phyloP scores from a whole-genome alignment of 805 yeast species.

The Brettanomyces nanus region DNA sequence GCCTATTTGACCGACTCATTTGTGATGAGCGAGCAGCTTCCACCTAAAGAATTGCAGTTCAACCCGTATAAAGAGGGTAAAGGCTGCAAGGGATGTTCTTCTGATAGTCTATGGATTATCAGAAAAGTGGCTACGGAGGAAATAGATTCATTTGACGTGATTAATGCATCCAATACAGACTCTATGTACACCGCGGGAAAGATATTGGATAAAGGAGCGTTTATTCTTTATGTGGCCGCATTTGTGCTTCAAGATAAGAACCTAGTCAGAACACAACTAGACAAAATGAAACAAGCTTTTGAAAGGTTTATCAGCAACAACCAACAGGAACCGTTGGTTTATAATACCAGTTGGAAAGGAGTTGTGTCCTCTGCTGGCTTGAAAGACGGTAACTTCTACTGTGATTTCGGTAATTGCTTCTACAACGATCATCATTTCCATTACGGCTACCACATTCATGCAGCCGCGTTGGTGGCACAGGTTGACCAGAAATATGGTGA shows the following conservation, averaged over 20 bases:
- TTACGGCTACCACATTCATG: conserved; percentile 75
- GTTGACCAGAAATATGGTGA: conserved; percentile 44
- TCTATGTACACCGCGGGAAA: conserved; percentile 93
- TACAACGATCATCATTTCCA: conserved; percentile 88
- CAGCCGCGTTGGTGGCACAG: conserved; percentile 72
- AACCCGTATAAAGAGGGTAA: conserved; percentile 53
- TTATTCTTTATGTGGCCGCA: conserved; percentile 66
- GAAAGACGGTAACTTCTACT: conserved; percentile 26
- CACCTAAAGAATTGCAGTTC: conserved; percentile 28
- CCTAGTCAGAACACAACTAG: conserved; percentile 44
- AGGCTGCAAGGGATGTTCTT: conserved; percentile 27
- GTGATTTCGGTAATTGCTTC: conserved; percentile 63
- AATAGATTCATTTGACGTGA: conserved; percentile 42
- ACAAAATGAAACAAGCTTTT: conserved; percentile 58
- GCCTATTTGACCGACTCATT: conserved; percentile 32
- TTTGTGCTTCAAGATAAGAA: conserved; percentile 50
- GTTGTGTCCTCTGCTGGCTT: conserved; percentile 58
- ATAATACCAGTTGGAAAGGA: conserved; percentile 77
- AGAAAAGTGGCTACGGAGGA: conserved; percentile 44
- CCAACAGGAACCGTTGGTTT: conserved; percentile 66
- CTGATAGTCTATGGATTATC: conserved; percentile 31
- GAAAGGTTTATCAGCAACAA: conserved; percentile 58
- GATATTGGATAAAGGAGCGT: conserved; percentile 81
- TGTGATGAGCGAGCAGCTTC: conserved; percentile 21
- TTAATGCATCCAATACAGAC: conserved; percentile 53